Conservation (phyloP, 169 alveolate genomes). For the Plasmodium inui region DNA sequence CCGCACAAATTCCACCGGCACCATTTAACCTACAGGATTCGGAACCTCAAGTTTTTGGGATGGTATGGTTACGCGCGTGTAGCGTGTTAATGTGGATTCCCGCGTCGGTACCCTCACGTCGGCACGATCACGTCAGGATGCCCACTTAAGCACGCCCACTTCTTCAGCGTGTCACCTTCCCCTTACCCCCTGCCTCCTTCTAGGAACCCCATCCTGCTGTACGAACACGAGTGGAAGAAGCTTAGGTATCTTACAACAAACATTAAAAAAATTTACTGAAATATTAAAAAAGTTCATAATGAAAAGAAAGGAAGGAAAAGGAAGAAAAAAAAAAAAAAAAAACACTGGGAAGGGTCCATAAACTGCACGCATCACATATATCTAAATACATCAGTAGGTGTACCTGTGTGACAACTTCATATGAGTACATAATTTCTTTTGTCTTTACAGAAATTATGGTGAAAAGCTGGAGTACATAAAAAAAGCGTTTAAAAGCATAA, state of each 20-base stretch:
- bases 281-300: slow-evolving; percentile 12
- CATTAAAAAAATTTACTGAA: background rate
- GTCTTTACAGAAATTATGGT: slow-evolving; percentile 49
- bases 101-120: too few species aligned
- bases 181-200: background rate
- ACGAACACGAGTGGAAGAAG: slow-evolving; percentile 72
- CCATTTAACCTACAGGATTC: slow-evolving; percentile 25
- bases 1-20: slow-evolving; percentile 41
- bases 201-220: slow-evolving; percentile 40
- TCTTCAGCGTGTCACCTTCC: background rate
- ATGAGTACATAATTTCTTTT: background rate
- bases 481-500: slow-evolving; percentile 64
- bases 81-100: background rate
- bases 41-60: slow-evolving; percentile 56
- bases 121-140: background rate
- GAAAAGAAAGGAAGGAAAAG: background rate
- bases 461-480: slow-evolving; percentile 70
- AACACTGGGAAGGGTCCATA: background rate
- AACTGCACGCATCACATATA: background rate
- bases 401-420: slow-evolving; percentile 2
- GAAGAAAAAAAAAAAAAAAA: background rate
- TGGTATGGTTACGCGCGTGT: background rate
- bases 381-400: slow-evolving; percentile 11
- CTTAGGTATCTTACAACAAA: slow-evolving; percentile 40
- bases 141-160: background rate